Conservation (phyloP, 1,139 yeast species). For the Suzukiozyma palmioleophila region DNA sequence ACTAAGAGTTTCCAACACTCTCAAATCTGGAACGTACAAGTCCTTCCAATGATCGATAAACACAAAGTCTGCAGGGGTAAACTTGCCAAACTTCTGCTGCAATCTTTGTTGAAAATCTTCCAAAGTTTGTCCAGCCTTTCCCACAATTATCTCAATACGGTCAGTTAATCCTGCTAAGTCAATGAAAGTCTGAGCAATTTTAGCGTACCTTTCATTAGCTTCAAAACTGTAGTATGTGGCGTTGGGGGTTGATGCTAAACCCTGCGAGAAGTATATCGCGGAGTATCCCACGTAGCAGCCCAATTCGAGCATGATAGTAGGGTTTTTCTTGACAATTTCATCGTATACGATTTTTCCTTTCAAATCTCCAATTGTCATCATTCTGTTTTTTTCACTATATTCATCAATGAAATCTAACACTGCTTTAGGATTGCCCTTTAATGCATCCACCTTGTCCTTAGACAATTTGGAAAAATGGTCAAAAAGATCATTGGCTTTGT, state of each 20-base stretch:
- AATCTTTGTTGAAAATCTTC: constrained; percentile 20
- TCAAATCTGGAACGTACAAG: constrained; percentile 38
- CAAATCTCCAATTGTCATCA: constrained; percentile 31
- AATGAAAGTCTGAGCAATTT: constrained; percentile 26
- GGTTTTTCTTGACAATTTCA: constrained; percentile 20
- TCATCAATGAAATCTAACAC: constrained; percentile 30
- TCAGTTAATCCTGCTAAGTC: constrained; percentile 34
- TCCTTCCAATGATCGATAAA: constrained; percentile 42
- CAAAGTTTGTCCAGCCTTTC: constrained; percentile 30
- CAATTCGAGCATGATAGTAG: constrained; percentile 35
- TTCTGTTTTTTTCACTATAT: constrained; percentile 11
- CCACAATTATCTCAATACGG: constrained; percentile 32
- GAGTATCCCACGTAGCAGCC: constrained; percentile 46
- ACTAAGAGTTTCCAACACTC: constrained; percentile 37
- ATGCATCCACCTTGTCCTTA: constrained; percentile 13
- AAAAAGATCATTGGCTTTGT: neutral
- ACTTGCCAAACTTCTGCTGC: constrained; percentile 5
- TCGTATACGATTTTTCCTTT: constrained; percentile 30
- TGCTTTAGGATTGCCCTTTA: constrained; percentile 25
- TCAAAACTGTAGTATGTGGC: constrained; percentile 39
- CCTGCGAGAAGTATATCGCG: constrained; percentile 32
- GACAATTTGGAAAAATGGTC: constrained; percentile 18
- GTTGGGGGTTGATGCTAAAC: constrained; percentile 18
- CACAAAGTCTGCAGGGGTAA: constrained; percentile 26
- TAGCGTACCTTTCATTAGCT: constrained; percentile 27